Evolutionary conservation across 495 filamentous ascomycete genomes (phyloP), one percentile per base, ranked within the genome.

Genomic region (Lindgomyces ingoldianus): DNA sequence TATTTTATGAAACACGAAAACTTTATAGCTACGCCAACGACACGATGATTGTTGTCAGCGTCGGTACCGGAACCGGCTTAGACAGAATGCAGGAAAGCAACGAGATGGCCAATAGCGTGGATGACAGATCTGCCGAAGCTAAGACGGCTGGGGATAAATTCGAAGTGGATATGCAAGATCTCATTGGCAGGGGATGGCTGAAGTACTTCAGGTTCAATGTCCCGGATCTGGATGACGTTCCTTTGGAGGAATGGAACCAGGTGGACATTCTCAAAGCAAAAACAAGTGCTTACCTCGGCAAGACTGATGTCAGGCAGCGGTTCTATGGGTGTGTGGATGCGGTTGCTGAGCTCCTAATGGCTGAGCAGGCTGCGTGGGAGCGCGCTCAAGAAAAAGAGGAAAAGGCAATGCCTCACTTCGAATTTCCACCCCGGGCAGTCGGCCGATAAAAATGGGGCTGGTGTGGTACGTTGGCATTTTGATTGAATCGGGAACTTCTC

Each of bases 1-100:
- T 91, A 0, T 82, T 96, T 9, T 91, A 96, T 55, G 94, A 98
- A 55, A 45, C 51, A n/a, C 12, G 59, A 75, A 93, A 91, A 1
- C 84, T 87, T 4, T 79, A 89, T 22, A 94, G 94, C 70, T 98
- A 77, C 97, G 90, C 88, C 91, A 92, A 0, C 90, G 91, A 2
- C 83, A 93, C 26, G 87, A 95, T 21, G 82, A 86, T 93, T 0
- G 86, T 93, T 0, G 77, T 98, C 64, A 93, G 89, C 70, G 80
- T 98, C 42, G 94, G 94, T 9, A 96, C 94, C 0, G 94, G 94
- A 3, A 94, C 30, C 6, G 58, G 65, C 11, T n/a, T 48, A 8
- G 46, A 63, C 42, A 24, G 27, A 44, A 21, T 25, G n/a, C 11
- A 25, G 8, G 64, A 67, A 24, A 42, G 48, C 11, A 59, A 36